Base-by-base conservation (phyloP, 768 basidiomycete species). In the Leccinellum luteum region DNA sequence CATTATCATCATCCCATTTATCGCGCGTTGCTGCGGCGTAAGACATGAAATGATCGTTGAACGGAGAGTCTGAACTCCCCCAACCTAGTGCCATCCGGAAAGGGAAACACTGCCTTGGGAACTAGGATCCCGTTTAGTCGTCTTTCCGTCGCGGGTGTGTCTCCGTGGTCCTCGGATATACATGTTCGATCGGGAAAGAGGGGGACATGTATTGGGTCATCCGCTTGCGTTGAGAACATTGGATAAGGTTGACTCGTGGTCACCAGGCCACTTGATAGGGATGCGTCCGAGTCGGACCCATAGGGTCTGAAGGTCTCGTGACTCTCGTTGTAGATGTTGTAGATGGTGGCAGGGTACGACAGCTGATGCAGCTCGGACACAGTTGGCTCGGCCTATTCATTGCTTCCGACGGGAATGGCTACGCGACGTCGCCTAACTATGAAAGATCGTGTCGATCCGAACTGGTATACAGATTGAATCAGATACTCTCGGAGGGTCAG, bases 91-190 rank as follows among this genome's bases (percentile, higher is more conserved):
- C 6, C 13, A 7, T 19, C 27, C 10, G 2, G 25, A n/a, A 28
- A n/a, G 4, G 4, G 45, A 25, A 6, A 9, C 56, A 58, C 57
- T 27, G 45, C 57, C 57, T 44, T 14, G 28, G 12, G 17, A 6
- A 19, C 5, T 23, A 15, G n/a, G 4, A 19, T 31, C 28, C 3
- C 12, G 6, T 30, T 25, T 30, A 4, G 57, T 12, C 12, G n/a
- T 57, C 56, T 35, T 48, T 38, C 44, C 30, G 6, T 19, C 17
- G 2, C 14, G n/a, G 27, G 30, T 17, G 21, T 14, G 48, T 19
- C 6, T 51, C 61, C 62, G 57, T 34, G 38, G 27, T 32, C 38
- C 52, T 32, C 61, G 62, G 61, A 51, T 10, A 44, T 54, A 28
- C 15, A 38, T 6, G 21, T 45, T 19, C 30, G 14, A 59, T 62